Evolutionary conservation across 2,329 filamentous ascomycete genomes (phyloP).

Genomic region (Fusarium sp.): DNA sequence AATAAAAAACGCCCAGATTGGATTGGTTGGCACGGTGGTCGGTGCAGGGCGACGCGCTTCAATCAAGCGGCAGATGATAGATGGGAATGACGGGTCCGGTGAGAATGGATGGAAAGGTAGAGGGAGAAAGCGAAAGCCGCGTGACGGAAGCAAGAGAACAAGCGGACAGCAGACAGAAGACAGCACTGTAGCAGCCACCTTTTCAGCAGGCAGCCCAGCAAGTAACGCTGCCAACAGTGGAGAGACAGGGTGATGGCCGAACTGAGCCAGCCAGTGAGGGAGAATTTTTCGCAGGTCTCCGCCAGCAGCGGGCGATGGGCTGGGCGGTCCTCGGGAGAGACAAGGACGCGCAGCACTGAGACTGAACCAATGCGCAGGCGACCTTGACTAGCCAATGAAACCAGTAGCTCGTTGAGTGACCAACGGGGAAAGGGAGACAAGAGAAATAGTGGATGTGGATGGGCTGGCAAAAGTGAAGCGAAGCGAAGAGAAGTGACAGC

Average conservation of each 20-base stretch:
- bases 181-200: slow-evolving; percentile 30
- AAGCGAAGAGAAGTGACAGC: slow-evolving; percentile 35
- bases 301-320: slow-evolving; percentile 28
- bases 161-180: slow-evolving; percentile 14
- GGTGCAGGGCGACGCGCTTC: slow-evolving; percentile 43
- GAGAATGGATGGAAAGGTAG: slow-evolving; percentile 38
- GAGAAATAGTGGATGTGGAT: slow-evolving; percentile 32
- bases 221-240: slow-evolving; percentile 35
- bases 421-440: slow-evolving; percentile 27
- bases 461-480: slow-evolving; percentile 33
- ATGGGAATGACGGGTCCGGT: slow-evolving; percentile 40
- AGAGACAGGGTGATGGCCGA: slow-evolving; percentile 24
- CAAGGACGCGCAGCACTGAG: slow-evolving; percentile 46
- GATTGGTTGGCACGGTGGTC: slow-evolving; percentile 43
- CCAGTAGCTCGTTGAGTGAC: slow-evolving; percentile 11
- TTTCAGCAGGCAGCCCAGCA: slow-evolving; percentile 30
- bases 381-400: slow-evolving; percentile 32
- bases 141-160: slow-evolving; percentile 30
- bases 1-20: slow-evolving; percentile 42
- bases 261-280: slow-evolving; percentile 42
- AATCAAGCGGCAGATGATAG: slow-evolving; percentile 39
- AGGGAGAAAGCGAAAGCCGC: slow-evolving; percentile 39
- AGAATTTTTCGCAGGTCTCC: slow-evolving; percentile 52
- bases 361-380: slow-evolving; percentile 35
- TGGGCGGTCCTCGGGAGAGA: neutral